phyloP scores from a whole-genome alignment of 2,329 filamentous ascomycete species.

The Ophiostoma sp. region DNA sequence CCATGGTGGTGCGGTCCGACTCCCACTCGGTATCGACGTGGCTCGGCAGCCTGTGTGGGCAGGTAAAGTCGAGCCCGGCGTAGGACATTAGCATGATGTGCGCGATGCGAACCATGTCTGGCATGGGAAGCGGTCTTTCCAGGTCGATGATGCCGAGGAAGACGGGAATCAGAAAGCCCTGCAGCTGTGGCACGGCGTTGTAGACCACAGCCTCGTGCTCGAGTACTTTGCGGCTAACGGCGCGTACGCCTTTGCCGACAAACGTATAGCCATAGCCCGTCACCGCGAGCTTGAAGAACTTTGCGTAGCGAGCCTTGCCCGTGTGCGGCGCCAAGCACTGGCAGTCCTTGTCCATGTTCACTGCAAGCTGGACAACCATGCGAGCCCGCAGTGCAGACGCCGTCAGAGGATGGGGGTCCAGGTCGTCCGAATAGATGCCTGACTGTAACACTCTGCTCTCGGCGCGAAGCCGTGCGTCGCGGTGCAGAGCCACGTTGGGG shows the following conservation, averaged over 20 bases:
- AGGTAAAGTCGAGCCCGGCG: neutral
- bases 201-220: neutral
- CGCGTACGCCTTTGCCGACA: neutral
- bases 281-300: neutral
- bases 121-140: neutral
- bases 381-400: neutral
- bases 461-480: neutral
- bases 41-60: neutral
- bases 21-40: neutral
- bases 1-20: neutral
- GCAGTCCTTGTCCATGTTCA: neutral
- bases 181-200: neutral
- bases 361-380: neutral
- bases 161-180: neutral
- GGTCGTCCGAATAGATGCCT: neutral
- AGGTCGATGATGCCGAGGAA: neutral
- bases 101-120: neutral
- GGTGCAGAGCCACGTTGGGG: conserved; percentile 1
- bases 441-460: neutral
- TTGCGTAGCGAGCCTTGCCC: neutral
- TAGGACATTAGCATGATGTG: neutral
- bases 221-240: neutral
- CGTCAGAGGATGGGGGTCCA: neutral
- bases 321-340: neutral
- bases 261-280: neutral